Evolutionary conservation across 2,329 filamentous ascomycete genomes (phyloP), one percentile per base, ranked within the genome.

Genomic region (Lizonia empirigonia): DNA sequence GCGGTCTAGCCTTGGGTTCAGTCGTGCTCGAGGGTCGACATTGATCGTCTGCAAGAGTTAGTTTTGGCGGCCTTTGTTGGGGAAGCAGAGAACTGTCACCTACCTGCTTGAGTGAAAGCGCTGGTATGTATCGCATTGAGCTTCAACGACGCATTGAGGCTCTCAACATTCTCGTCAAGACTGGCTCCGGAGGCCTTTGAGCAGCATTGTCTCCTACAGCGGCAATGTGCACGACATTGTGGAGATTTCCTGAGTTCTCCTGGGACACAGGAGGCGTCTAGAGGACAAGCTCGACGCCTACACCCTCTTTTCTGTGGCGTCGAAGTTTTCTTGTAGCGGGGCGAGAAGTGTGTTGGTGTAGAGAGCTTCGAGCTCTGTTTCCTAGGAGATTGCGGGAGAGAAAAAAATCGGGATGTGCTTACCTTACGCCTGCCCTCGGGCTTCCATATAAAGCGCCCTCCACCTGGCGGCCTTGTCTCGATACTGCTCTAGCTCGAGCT

Each of bases 21-120:
- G 10, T 33, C 20, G 16, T 40, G n/a, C n/a, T n/a, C 10, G 10
- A n/a, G 39, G 19, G 15, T 20, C n/a, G 20, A 23, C 24, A 5
- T 24, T 46, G 12, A 20, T 20, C 35, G 18, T 34, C 34, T 44
- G 12, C 37, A 48, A 48, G 37, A 48, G 30, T 30, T 48, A 10
- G 16, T 13, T 32, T 30, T n/a, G n/a, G 37, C n/a, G 18, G 20
- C 6, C 27, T 30, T 12, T 16, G 2, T 13, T 22, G 13, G 22
- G 18, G 16, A 7, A 26, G 6, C 10, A 34, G 18, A 10, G 13
- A 3, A 24, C 22, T 26, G 16, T 15, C 6, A 10, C 36, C 29
- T 37, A 23, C 29, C 29, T 35, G 20, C 34, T 26, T 24, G 16
- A 23, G 32, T 2, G 19, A 24, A 37, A 19, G 13, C n/a, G 29